Evolutionary conservation across 2,329 filamentous ascomycete species (phyloP).

Genomic region (Septoria petroselini): DNA sequence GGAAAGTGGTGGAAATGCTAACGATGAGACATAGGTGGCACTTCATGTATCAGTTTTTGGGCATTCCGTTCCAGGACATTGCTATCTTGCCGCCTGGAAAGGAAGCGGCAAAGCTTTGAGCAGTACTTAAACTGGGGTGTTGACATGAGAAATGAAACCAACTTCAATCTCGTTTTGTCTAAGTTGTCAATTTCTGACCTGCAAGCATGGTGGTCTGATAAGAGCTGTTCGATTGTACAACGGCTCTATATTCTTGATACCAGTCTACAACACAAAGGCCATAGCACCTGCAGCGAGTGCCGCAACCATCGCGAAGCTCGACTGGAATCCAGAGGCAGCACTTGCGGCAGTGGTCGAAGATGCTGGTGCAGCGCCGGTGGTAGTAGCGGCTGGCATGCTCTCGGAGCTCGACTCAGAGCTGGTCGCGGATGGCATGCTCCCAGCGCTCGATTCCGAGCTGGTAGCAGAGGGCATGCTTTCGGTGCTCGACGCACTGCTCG

Average conservation of each 20-base stretch:
- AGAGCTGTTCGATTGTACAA: no score
- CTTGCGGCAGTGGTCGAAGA: background rate
- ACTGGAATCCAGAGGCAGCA: constrained; percentile 4
- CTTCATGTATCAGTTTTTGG: constrained; percentile 66
- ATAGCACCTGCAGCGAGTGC: constrained; percentile 7
- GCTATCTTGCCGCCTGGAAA: constrained; percentile 16
- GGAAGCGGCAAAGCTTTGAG: constrained; percentile 10
- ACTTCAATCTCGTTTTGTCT: no score
- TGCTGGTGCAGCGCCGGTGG: background rate
- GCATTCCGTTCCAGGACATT: constrained; percentile 30
- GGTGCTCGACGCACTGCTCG: background rate
- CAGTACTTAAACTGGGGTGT: no score
- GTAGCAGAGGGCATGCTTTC: background rate
- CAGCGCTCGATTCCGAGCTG: background rate
- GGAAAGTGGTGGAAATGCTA: no score
- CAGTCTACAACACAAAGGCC: constrained; percentile 10
- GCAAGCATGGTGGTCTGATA: no score
- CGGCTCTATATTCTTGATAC: no score
- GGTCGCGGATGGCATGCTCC: background rate
- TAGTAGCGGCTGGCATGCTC: background rate
- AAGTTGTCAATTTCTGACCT: no score
- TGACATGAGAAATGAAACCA: no score
- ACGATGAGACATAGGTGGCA: constrained; percentile 47
- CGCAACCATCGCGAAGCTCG: constrained; percentile 10
- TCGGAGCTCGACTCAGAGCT: background rate